Evolutionary conservation across 2,329 filamentous ascomycete genomes (phyloP).

Genomic region (Colletotrichum sp.): DNA sequence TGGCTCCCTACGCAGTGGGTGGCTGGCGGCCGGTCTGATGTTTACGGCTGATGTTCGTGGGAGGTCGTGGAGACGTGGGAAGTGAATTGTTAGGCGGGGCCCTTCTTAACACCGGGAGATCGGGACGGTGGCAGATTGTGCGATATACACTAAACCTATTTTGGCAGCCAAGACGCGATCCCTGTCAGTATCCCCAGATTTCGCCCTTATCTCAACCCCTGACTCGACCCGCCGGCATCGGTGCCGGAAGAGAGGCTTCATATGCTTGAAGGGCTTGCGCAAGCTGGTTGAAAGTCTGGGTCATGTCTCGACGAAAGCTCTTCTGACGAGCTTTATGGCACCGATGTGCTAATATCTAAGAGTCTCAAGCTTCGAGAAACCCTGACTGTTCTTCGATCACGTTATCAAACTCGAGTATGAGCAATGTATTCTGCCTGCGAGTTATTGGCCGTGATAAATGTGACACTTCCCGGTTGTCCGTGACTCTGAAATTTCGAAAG

Average conservation of each 20-base stretch:
- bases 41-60: background rate
- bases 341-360: background rate
- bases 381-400: background rate
- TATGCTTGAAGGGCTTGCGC: background rate
- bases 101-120: background rate
- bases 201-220: background rate
- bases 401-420: background rate
- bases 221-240: background rate
- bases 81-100: background rate
- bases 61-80: background rate
- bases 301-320: background rate
- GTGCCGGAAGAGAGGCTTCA: background rate
- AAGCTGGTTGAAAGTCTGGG: background rate
- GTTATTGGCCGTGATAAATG: background rate
- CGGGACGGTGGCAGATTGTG: background rate
- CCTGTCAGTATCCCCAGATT: slow-evolving; percentile 6
- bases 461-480: background rate
- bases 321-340: background rate
- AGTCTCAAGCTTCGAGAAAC: background rate
- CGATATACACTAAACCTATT: background rate
- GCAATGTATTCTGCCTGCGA: background rate
- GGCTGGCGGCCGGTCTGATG: background rate
- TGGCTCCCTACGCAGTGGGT: background rate
- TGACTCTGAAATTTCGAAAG: background rate
- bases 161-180: slow-evolving; percentile 17